Evolutionary conservation across 495 filamentous ascomycete genomes (phyloP), one percentile per base, ranked within the genome.

Genomic region (Lophium mytilinum): DNA sequence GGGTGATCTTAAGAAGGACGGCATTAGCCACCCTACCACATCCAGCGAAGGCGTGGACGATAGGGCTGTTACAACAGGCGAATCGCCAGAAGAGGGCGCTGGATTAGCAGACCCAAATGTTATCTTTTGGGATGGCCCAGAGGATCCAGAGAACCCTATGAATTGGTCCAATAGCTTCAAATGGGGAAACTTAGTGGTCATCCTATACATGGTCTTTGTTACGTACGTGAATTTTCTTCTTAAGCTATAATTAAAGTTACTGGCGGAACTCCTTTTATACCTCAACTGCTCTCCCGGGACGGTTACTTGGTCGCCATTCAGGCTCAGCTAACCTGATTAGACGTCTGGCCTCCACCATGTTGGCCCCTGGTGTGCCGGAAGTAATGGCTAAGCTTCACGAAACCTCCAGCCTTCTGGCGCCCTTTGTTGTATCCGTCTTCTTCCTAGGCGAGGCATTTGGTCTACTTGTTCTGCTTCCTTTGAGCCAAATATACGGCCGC

Each of bases 401-500:
- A n/a, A 52, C 53, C 37, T 66, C 52, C 47, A 42, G 62, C 9
- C n/a, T 52, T 9, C 57, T 72, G 9, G 70, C 68, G 9, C 61
- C 66, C 0, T 68, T 73, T 51, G 68, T 73, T 37, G 71, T 74
- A 5, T 69, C 66, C 12, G 57, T 75, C 3, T 68, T 77, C 57
- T 59, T 80, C 17, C 62, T 81, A 0, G 80, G 81, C 14, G 83
- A 79, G 53, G 76, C 75, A 37, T 76, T 82, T 49, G 83, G 83
- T 12, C 73, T 83, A 0, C 67, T 86, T 3, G 50, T 85, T 36
- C 69, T 87, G 3, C 81, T 82, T 1, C 85, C 85, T 0, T 49
- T 87, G 4, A 81, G 77, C 43, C 85, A 89, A 61, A 69, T 85
- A 37, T 83, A 84, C 62, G 85, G 85, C 12, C 74, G 85, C 6